These are phyloP conservation scores for Penicillium brasilianum DNA, from an alignment of 2,329 filamentous ascomycete genomes.

Conservation along the genomic window DNA sequence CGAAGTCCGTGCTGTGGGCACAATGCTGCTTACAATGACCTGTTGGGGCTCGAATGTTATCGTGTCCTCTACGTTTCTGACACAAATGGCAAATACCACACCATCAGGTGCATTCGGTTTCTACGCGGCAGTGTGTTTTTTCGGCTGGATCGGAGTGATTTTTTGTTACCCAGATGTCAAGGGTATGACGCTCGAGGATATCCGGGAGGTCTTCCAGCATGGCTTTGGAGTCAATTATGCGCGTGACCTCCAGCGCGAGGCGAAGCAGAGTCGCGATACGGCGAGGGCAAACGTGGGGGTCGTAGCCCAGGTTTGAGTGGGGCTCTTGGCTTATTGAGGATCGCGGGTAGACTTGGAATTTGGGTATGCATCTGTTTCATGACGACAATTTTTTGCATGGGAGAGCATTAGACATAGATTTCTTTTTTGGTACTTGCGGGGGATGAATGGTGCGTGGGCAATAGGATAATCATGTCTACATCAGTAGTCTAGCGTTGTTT, in stretches of 20 bases:
- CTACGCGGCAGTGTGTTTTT: neutral
- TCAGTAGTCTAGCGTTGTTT: no score
- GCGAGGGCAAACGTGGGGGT: neutral
- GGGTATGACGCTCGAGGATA: slow-evolving; percentile 19
- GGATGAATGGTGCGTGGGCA: no score
- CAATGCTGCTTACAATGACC: neutral
- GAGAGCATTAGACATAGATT: neutral
- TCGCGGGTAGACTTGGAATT: neutral
- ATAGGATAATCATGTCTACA: no score
- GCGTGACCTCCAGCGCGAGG: slow-evolving; percentile 7
- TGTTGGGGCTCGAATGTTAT: neutral
- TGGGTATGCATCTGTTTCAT: neutral
- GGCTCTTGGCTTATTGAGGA: neutral
- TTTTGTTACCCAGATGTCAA: slow-evolving; percentile 18
- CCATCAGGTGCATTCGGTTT: neutral
- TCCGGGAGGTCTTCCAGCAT: slow-evolving; percentile 14
- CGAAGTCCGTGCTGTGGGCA: neutral
- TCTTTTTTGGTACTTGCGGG: no score
- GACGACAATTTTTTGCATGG: neutral
- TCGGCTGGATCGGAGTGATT: slow-evolving; percentile 1
- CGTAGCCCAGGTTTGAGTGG: neutral
- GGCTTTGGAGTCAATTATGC: slow-evolving; percentile 12
- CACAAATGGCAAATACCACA: neutral
- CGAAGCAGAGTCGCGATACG: neutral
- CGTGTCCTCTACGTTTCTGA: neutral